Evolutionary conservation across 768 basidiomycete genomes (phyloP).

Genomic region (Hygrophoropsis aurantiaca): DNA sequence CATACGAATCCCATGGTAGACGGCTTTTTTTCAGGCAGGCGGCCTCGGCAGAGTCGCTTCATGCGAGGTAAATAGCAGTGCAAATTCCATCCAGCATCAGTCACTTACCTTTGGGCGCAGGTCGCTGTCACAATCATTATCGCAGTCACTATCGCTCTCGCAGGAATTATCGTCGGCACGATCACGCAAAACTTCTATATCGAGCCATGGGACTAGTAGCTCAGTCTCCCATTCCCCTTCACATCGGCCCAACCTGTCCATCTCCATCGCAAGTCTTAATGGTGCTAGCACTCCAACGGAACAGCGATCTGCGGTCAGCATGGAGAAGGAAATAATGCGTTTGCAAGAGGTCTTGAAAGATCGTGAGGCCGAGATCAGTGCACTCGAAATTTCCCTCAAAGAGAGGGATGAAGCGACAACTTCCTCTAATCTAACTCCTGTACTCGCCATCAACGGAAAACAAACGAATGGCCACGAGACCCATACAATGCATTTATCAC

Average conservation of each 20-base stretch:
- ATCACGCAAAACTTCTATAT: conserved; percentile 80
- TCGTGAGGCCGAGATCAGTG: conserved; percentile 85
- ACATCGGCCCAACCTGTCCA: conserved; percentile 56
- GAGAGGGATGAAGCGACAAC: conserved; percentile 29
- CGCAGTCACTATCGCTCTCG: conserved; percentile 94
- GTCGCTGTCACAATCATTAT: conserved; percentile 91
- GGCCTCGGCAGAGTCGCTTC: conserved; percentile 84
- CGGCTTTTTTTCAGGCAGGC: conserved; percentile 88
- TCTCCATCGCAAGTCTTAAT: conserved; percentile 48
- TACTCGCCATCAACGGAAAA: background rate
- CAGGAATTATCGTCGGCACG: conserved; percentile 93
- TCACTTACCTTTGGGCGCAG: conserved; percentile 36
- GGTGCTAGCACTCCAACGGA: conserved; percentile 29
- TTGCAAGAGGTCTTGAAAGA: conserved; percentile 90
- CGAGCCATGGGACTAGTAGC: conserved; percentile 72
- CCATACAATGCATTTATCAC: conserved; percentile 51
- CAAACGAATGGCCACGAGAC: conserved; percentile 15
- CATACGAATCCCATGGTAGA: conserved; percentile 50
- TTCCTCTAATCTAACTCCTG: background rate
- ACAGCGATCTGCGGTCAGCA: conserved; percentile 78
- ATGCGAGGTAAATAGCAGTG: conserved; percentile 61
- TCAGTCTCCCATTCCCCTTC: conserved; percentile 61
- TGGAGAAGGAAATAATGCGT: conserved; percentile 95
- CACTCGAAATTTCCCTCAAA: conserved; percentile 59
- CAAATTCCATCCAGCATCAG: conserved; percentile 10